phyloP scores from a whole-genome alignment of 1,284 basidiomycete genomes.

The Somion occarium region DNA sequence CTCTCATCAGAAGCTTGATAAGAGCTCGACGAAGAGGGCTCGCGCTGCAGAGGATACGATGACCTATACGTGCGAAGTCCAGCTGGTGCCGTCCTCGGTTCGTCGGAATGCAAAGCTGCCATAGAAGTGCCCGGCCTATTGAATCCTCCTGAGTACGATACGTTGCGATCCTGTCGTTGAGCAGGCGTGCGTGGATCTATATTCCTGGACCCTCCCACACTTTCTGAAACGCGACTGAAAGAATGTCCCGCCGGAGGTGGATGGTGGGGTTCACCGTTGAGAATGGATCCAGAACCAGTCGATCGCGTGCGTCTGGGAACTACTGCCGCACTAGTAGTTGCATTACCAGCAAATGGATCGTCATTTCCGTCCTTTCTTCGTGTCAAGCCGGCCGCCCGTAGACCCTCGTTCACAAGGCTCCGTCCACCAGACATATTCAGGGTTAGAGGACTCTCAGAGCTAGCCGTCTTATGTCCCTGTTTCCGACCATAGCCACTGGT shows the following conservation, averaged over 20 bases:
- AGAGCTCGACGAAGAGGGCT: constrained; percentile 6
- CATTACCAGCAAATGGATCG: constrained; percentile 33
- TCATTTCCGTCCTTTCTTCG: constrained; percentile 31
- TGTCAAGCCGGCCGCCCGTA: constrained; percentile 65
- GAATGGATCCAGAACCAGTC: background rate
- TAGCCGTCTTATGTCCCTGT: constrained; percentile 55
- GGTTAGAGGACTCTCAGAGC: constrained; percentile 50
- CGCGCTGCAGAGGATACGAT: constrained; percentile 2
- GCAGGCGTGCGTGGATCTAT: constrained; percentile 2
- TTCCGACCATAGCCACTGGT: constrained; percentile 29
- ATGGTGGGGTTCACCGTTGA: background rate
- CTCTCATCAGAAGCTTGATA: background rate
- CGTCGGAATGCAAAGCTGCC: constrained; percentile 35
- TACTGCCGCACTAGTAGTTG: background rate
- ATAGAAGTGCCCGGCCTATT: constrained; percentile 48
- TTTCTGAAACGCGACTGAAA: background rate
- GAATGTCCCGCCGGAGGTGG: background rate
- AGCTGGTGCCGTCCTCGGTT: constrained; percentile 31
- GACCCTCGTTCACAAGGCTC: constrained; percentile 62
- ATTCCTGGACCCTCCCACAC: background rate
- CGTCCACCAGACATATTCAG: constrained; percentile 38
- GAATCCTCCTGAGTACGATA: background rate
- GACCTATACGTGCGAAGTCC: constrained; percentile 31
- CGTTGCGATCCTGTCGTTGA: background rate
- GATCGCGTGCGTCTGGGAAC: constrained; percentile 6